These are phyloP conservation scores for Umbilicus rupestris DNA, from an alignment of 164 flowering plant species.

Conservation along the genomic window DNA sequence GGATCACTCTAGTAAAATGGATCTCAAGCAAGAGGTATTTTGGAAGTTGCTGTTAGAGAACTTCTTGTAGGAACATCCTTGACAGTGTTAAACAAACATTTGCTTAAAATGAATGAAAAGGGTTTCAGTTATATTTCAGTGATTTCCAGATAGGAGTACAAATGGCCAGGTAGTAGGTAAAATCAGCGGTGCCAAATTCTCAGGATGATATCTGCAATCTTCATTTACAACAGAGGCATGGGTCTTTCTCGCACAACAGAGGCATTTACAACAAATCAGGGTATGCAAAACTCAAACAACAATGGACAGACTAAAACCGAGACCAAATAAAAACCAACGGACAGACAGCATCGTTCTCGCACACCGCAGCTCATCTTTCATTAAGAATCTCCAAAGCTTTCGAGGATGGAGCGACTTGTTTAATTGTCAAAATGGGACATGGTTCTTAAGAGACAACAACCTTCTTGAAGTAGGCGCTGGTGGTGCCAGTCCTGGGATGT, in stretches of 20 bases:
- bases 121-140: too few species aligned
- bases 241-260: neutral
- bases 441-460: conserved; percentile 34
- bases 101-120: neutral
- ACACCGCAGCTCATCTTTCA: neutral
- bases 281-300: conserved; percentile 31
- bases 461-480: conserved; percentile 76
- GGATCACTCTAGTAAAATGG: neutral
- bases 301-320: conserved; percentile 8
- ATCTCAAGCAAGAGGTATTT: neutral
- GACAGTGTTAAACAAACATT: neutral
- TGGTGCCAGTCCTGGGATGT: conserved; percentile 93
- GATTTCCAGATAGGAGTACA: neutral
- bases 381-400: neutral
- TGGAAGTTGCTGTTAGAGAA: neutral
- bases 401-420: too few species aligned
- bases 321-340: conserved; percentile 7
- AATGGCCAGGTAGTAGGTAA: too few species aligned
- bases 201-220: too few species aligned
- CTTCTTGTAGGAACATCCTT: neutral
- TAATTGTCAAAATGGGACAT: conserved; percentile 8
- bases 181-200: too few species aligned
- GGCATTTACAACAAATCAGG: conserved; percentile 14
- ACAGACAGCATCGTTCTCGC: conserved; percentile 9
- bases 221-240: too few species aligned